phyloP scores from a whole-genome alignment of 1,284 basidiomycete genomes.

The Hymenochaete sp. region DNA sequence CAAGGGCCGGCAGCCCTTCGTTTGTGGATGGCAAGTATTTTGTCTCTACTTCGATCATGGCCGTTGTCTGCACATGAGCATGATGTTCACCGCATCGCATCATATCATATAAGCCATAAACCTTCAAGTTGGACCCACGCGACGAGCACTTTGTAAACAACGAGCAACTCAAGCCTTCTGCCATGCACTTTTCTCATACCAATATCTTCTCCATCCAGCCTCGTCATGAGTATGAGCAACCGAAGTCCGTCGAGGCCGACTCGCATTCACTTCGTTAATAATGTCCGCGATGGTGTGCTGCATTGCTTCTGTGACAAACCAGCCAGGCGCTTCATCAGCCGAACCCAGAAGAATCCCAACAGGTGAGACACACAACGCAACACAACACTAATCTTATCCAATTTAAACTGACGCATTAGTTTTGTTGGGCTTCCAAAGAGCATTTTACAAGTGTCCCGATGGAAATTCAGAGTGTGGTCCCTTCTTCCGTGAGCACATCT shows the following conservation, averaged over 20 bases:
- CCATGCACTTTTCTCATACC: neutral
- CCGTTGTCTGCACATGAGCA: too few relatives aligned
- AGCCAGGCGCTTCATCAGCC: neutral
- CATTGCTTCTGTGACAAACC: neutral
- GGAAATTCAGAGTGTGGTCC: too few relatives aligned
- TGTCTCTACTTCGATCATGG: slow-evolving; percentile 31
- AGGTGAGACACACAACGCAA: slow-evolving; percentile 2
- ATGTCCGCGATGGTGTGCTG: neutral
- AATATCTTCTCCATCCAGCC: too few relatives aligned
- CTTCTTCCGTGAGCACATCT: neutral
- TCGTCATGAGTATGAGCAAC: too few relatives aligned
- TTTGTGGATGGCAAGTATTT: slow-evolving; percentile 39
- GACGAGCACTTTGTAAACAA: too few relatives aligned
- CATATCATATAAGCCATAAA: neutral
- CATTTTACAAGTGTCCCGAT: too few relatives aligned
- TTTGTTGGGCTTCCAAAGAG: too few relatives aligned
- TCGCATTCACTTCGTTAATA: neutral
- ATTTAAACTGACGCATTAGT: neutral
- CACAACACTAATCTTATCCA: neutral
- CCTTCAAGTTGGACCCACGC: too few relatives aligned
- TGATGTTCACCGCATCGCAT: neutral
- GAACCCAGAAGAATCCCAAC: slow-evolving; percentile 2
- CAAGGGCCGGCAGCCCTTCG: slow-evolving; percentile 47
- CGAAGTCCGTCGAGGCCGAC: too few relatives aligned
- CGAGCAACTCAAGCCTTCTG: neutral